Evolutionary conservation across 2,329 filamentous ascomycete genomes (phyloP).

Genomic region (Trichophaea hybrida): DNA sequence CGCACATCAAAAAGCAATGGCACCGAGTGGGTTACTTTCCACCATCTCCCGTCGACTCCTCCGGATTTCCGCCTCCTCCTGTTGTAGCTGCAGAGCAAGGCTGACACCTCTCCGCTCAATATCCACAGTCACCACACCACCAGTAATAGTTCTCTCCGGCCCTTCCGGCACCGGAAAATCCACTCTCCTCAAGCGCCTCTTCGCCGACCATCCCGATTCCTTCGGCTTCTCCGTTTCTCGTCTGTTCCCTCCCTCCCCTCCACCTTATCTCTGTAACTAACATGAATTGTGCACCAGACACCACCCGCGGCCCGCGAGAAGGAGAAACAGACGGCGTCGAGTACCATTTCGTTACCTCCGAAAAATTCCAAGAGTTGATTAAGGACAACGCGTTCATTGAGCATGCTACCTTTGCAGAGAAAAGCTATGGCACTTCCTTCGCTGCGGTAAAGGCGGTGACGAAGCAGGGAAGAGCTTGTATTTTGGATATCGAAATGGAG

Average conservation of each 20-base stretch:
- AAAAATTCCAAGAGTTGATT: conserved; percentile 42
- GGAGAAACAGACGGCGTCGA: conserved; percentile 40
- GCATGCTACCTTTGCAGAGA: conserved; percentile 38
- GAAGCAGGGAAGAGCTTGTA: conserved; percentile 49
- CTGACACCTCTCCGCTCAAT: background rate
- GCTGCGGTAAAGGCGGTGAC: conserved; percentile 40
- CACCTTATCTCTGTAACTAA: background rate
- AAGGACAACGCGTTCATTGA: conserved; percentile 48
- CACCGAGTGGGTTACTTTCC: conserved; percentile 4
- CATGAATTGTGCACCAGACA: conserved; percentile 30
- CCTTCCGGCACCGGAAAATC: conserved; percentile 71
- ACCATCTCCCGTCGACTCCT: background rate
- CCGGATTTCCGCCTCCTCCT: background rate
- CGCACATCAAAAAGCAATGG: background rate
- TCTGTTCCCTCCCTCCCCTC: conserved; percentile 2
- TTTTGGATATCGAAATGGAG: conserved; percentile 95
- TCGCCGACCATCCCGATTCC: conserved; percentile 48
- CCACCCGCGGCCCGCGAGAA: conserved; percentile 38
- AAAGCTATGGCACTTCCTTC: conserved; percentile 43
- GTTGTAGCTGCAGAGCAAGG: background rate
- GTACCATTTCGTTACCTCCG: conserved; percentile 41
- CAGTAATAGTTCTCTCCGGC: conserved; percentile 56
- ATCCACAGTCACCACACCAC: conserved; percentile 15
- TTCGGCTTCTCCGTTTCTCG: conserved; percentile 46
- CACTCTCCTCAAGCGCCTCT: conserved; percentile 60